Evolutionary conservation across 805 yeast species (phyloP), one percentile per base, ranked within the genome.

Genomic region (Yamadazyma akitaensis): DNA sequence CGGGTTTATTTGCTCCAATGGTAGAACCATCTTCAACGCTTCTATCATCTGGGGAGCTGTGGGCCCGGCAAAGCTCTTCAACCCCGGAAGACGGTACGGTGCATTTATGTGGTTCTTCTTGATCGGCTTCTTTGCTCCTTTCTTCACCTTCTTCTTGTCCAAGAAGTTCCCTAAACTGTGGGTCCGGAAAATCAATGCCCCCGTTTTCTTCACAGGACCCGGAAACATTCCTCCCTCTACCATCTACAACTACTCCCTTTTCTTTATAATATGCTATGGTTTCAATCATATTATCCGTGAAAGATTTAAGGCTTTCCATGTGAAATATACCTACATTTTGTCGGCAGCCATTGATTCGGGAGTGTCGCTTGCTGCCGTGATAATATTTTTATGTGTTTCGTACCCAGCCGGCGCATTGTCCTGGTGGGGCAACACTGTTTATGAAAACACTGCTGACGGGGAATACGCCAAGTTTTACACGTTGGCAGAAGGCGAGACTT

Each of bases 151-250:
- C 68, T 53, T 60, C 40, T 53, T 65, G 40, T 62, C 65, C 53
- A 67, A 61, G 60, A 69, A 64, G 51, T 68, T 69, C 70, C 75
- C 73, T 44, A 63, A 30, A 9, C 37, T 32, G 43, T 41, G 43
- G 43, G n/a, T 41, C 10, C 24, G 45, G 8, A 24, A 25, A 24
- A 12, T 42, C 5, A 34, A 42, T 34, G 39, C 40, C 12, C 45
- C 45, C 10, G 63, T 69, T 41, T 68, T 69, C 61, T 68, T 69
- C 58, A 59, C 69, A 12, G 75, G 73, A 50, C 64, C 73, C 10
- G 82, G 82, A 37, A 70, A 72, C 53, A 79, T 83, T 54, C 89
- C 91, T 11, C 90, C 91, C 28, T 83, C 85, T 31, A 81, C 88
- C 2, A 80, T 85, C 17, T 82, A 81, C 61, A 82, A 80, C 60